These are phyloP conservation scores for Copromyces sp. DNA, from an alignment of 495 filamentous ascomycete genomes.

Conservation along the genomic window DNA sequence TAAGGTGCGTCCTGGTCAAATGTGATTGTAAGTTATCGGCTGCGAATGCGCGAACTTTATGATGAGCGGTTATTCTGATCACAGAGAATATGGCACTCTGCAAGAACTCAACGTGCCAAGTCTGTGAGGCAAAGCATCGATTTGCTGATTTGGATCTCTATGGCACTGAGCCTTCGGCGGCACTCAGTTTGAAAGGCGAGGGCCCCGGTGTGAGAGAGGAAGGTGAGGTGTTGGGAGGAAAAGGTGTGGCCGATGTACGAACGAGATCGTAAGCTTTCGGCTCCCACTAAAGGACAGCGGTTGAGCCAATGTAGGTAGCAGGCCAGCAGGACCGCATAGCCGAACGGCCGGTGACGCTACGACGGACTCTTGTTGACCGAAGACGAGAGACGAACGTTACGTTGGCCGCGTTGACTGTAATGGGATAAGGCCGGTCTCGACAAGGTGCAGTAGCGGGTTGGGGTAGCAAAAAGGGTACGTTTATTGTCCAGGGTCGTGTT, in stretches of 20 bases:
- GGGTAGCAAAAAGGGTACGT: background rate
- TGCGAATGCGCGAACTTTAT: background rate
- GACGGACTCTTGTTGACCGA: background rate
- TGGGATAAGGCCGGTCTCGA: background rate
- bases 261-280: background rate
- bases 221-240: background rate
- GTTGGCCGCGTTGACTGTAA: background rate
- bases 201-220: background rate
- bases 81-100: background rate
- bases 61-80: background rate
- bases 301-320: background rate
- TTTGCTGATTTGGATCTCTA: background rate
- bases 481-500: background rate
- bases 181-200: background rate
- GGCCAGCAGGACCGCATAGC: background rate
- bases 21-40: background rate
- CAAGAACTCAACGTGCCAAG: background rate
- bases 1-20: background rate
- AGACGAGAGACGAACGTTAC: background rate
- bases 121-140: background rate
- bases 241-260: background rate
- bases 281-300: background rate
- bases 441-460: background rate
- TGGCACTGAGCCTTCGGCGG: background rate
- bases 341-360: background rate